Conservation (phyloP, 257 asterid species). For the Coffea canephora region DNA sequence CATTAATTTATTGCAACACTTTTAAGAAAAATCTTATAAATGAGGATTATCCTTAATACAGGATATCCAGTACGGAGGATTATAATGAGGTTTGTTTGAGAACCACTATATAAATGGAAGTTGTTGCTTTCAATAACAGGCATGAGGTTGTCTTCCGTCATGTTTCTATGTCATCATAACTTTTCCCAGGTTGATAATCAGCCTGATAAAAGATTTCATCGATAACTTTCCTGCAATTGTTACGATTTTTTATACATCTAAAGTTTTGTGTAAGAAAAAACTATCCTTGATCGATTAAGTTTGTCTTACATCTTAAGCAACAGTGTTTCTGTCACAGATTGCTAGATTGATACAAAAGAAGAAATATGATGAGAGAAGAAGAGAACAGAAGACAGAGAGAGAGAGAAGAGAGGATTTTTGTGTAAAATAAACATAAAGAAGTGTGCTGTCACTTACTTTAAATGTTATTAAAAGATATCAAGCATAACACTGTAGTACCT, state of each 20-base stretch:
- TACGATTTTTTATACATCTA: not conserved
- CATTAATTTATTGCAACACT: not conserved
- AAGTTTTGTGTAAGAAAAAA: too few species aligned
- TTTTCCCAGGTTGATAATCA: not conserved
- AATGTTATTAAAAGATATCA: not conserved
- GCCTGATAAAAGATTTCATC: not conserved
- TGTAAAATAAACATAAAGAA: not conserved
- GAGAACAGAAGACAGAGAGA: too few species aligned
- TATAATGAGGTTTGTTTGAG: not conserved
- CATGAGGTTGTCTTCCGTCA: too few species aligned
- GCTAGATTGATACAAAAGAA: not conserved
- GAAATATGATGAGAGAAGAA: not conserved
- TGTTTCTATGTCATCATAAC: too few species aligned
- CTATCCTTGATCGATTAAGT: not conserved
- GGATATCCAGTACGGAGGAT: too few species aligned
- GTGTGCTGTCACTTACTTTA: too few species aligned
- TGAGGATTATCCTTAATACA: not conserved
- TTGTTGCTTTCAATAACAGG: not conserved
- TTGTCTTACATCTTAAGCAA: not conserved
- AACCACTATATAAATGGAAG: not conserved
- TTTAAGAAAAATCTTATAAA: too few species aligned
- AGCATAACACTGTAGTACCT: not conserved
- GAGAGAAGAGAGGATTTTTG: not conserved
- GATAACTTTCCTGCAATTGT: not conserved
- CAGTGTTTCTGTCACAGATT: not conserved